Evolutionary conservation across 2,329 filamentous ascomycete species (phyloP), one percentile per base, ranked within the genome.

Genomic region (Cryphonectria japonica): DNA sequence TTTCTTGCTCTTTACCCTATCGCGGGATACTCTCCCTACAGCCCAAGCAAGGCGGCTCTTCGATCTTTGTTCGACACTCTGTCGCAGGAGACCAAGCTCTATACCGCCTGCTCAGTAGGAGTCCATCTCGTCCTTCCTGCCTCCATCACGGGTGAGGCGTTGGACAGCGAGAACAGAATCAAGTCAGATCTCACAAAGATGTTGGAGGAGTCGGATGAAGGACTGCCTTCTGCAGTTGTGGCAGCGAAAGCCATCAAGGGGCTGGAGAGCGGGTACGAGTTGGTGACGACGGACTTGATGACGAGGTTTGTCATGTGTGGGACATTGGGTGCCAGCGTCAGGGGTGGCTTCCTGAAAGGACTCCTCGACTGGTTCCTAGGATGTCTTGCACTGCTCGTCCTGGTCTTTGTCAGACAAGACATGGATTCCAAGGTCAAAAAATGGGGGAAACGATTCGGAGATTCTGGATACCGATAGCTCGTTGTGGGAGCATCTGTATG

Each of bases 121-220:
- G 84, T 92, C n/a, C 90, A 92, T 74, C 86, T 87, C 52, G 82
- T 93, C 13, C 89, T 89, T 74, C 91, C 91, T 0, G 90, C 87
- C 72, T 89, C 87, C 0, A 93, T 93, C 69, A 81, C 85, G 16
- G 85, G 85, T 1, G 86, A 89, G 0, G 89, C 89, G 0, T 86
- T 86, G 26, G 77, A 78, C 19, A 74, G 76, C 29, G 81, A 82
- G 74, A 80, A 82, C 69, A 37, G 65, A 29, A 76, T 80, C 69
- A 82, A 82, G 73, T 76, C 81, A 3, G 80, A 80, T 68, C 62
- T 83, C 7, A 82, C 80, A 8, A 81, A 80, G 75, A 74, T 76
- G 16, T 73, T 83, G 0, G 80, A 83, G 67, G 81, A 80, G 62
- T 76, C 76, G 0, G 80, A 82, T 69, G 76, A 79, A 57, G 72